A percentile compares a stretch with the other conserved stretches of the same genome.
Evolutionary conservation across 208 protist genomes (phyloP).

Genomic region (Trypanosoma cruzi): DNA sequence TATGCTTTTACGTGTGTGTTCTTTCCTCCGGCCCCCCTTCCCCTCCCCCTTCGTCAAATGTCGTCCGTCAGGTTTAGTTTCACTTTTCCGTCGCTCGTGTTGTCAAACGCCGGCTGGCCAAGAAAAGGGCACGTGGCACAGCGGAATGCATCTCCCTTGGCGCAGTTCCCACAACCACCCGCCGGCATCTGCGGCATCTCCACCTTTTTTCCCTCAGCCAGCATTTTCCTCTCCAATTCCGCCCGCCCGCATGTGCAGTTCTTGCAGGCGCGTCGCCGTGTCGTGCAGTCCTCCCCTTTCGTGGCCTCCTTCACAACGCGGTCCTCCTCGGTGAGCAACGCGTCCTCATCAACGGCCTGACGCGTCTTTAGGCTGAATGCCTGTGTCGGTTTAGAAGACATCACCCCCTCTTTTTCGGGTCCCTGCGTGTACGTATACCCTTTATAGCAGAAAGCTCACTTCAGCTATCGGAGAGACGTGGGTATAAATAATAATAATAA

Average conservation of each 20-base stretch:
- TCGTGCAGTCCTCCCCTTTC: conserved; percentile 80
- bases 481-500: background rate
- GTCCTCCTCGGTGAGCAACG: conserved; percentile 80
- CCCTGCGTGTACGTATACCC: background rate
- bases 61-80: conserved; percentile 83
- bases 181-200: conserved; percentile 46
- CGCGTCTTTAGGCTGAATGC: conserved; percentile 82
- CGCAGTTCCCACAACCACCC: conserved; percentile 89
- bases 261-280: conserved; percentile 81
- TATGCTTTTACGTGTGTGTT: background rate
- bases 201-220: conserved; percentile 47
- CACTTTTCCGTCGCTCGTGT: conserved; percentile 83
- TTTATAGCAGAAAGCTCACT: background rate
- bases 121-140: conserved; percentile 90
- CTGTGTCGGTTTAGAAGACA: conserved; percentile 22
- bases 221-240: conserved; percentile 61
- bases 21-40: background rate
- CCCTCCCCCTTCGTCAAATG: conserved; percentile 37
- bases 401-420: background rate
- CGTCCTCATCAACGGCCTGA: conserved; percentile 79
- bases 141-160: conserved; percentile 90
- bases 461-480: background rate
- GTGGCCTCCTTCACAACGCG: conserved; percentile 52
- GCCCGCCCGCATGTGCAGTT: conserved; percentile 88
- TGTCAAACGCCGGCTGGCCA: conserved; percentile 85